These are phyloP conservation scores for Epichloe sibirici DNA, from an alignment of 2,329 filamentous ascomycete species.

Conservation along the genomic window DNA sequence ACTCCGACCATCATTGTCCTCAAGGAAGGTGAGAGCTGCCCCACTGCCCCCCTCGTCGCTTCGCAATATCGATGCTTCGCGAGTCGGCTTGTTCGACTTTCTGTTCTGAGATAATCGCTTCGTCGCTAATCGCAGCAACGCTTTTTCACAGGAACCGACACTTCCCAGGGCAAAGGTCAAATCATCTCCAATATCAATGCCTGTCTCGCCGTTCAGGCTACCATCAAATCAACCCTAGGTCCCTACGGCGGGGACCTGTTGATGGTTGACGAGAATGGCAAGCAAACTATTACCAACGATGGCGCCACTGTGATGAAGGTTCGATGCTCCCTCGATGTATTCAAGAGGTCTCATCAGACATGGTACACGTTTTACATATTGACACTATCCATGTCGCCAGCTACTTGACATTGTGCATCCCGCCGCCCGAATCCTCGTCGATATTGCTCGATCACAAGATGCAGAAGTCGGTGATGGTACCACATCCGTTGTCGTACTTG, in stretches of 20 bases:
- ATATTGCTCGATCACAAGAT: conserved; percentile 97
- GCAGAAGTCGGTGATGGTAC: conserved; percentile 97
- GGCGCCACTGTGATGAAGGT: conserved; percentile 99
- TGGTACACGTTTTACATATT: background rate
- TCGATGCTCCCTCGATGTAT: conserved; percentile 8
- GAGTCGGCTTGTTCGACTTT: background rate
- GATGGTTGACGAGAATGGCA: conserved; percentile 90
- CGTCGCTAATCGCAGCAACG: background rate
- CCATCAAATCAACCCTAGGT: conserved; percentile 89
- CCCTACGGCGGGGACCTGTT: conserved; percentile 95
- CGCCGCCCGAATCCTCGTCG: conserved; percentile 90
- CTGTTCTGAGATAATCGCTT: background rate
- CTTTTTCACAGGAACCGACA: conserved; percentile 64
- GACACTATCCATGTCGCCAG: conserved; percentile 28
- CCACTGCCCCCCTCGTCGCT: conserved; percentile 20
- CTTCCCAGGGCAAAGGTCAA: conserved; percentile 93
- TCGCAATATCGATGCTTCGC: conserved; percentile 6
- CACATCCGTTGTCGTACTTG: conserved; percentile 90
- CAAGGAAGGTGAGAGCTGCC: conserved; percentile 66
- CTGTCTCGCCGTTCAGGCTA: conserved; percentile 87
- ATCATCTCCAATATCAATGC: conserved; percentile 98
- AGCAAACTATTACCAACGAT: conserved; percentile 97
- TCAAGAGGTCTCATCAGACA: background rate
- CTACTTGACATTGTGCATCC: conserved; percentile 98
- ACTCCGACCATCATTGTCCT: conserved; percentile 97